Base-by-base conservation (phyloP, 1,284 basidiomycete species). In the Pholiota adiposa region DNA sequence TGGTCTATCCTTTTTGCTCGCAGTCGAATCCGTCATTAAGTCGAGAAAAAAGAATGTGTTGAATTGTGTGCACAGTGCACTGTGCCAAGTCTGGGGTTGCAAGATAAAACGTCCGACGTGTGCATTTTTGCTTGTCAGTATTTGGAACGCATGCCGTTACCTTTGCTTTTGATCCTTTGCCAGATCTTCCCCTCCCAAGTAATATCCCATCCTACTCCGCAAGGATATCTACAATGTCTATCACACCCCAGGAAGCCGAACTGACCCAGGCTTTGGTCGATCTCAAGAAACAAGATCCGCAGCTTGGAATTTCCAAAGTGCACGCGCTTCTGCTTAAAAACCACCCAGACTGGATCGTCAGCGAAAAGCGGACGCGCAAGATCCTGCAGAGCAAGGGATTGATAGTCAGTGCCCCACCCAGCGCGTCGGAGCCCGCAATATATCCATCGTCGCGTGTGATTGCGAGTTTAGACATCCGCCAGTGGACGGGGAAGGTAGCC, bases 301-400 rank as follows among this genome's bases (percentile, higher is more conserved):
- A 79, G 0, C 79, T 92, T 16, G 93, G 93, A 1, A 84, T 91
- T 36, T 67, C 80, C 3, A 94, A 93, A 75, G 78, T 93, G 1
- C 88, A 92, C 60, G 77, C 82, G 1, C 77, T 85, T 11, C 75
- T 94, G 16, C 81, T 90, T 29, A 70, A 78, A 5, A 74, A 77
- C 4, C 76, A 90, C 65, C 83, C 89, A 1, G 77, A 81, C 19
- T 94, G 92, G 92, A 72, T 81, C 0, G 89, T 94, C 62, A 91
- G 89, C 72, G 93, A 94, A 73, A 94, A 93, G 70, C 83, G 93
- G 14, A 83, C 89, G 8, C 79, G 86, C 56, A 93, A 91, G 72
- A 75, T 90, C 48, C 73, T 92, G 2, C 87, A 90, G 64, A 77
- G 68, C 27, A 81, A 84, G 63, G 86, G 86, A 0, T 76, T 89